Percentiles rank a stretch among this genome's conserved stretches.
These are phyloP conservation scores for Gilbertella persicaria DNA, from an alignment of 371 early-diverging fungal species.

Conservation along the genomic window DNA sequence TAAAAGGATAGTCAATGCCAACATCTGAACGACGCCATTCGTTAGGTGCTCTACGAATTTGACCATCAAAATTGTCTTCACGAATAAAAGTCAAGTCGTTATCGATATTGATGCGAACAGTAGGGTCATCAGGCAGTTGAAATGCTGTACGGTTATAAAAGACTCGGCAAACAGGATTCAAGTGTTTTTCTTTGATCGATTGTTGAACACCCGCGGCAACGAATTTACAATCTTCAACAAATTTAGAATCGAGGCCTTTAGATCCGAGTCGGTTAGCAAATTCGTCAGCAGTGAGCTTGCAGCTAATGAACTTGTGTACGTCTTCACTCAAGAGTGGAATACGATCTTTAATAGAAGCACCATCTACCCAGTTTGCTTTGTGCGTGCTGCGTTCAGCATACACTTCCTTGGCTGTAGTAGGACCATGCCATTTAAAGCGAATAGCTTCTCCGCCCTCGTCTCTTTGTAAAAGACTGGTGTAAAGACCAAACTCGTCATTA, in stretches of 20 bases:
- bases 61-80: slow-evolving; percentile 82
- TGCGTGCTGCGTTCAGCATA: slow-evolving; percentile 98
- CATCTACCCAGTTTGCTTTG: slow-evolving; percentile 93
- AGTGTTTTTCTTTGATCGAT: slow-evolving; percentile 71
- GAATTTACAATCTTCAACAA: slow-evolving; percentile 16
- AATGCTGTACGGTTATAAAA: slow-evolving; percentile 98
- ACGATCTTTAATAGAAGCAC: slow-evolving; percentile 69
- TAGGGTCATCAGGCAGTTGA: slow-evolving; percentile 95
- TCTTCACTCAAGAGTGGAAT: too few species aligned
- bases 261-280: slow-evolving; percentile 78
- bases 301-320: too few species aligned
- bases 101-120: slow-evolving; percentile 94
- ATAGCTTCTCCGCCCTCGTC: slow-evolving; percentile 88
- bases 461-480: slow-evolving; percentile 80
- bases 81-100: slow-evolving; percentile 96
- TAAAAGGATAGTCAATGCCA: slow-evolving; percentile 84
- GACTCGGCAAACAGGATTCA: slow-evolving; percentile 86
- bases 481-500: slow-evolving; percentile 23
- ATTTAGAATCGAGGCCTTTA: slow-evolving; percentile 61
- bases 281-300: slow-evolving; percentile 86
- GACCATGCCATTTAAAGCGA: slow-evolving; percentile 88
- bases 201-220: slow-evolving; percentile 70
- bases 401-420: slow-evolving; percentile 53
- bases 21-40: slow-evolving; percentile 93
- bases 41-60: slow-evolving; percentile 54